phyloP scores from a whole-genome alignment of 2,329 filamentous ascomycete species.

The Tolypocladium album region DNA sequence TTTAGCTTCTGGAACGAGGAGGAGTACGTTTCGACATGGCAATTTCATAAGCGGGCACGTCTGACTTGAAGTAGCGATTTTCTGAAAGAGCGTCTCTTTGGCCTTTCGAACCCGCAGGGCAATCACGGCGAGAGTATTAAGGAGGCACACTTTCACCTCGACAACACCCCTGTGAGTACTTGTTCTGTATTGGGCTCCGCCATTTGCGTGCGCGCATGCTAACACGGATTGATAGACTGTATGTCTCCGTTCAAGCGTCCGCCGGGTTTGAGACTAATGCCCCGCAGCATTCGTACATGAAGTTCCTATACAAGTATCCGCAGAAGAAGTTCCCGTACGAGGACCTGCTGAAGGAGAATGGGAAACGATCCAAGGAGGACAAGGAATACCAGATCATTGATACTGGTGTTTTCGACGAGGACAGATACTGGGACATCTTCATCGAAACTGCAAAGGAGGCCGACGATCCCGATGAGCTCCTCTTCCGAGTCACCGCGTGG shows the following conservation, averaged over 20 bases:
- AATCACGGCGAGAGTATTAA: conserved; percentile 97
- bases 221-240: conserved; percentile 30
- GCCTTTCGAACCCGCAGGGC: conserved; percentile 89
- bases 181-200: not conserved
- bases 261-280: conserved; percentile 7
- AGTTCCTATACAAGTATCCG: conserved; percentile 95
- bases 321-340: conserved; percentile 88
- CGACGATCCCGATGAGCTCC: conserved; percentile 81
- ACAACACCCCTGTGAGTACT: conserved; percentile 66
- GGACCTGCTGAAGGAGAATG: conserved; percentile 77
- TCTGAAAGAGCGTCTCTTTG: conserved; percentile 90
- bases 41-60: not conserved
- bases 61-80: conserved; percentile 53
- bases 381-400: conserved; percentile 88
- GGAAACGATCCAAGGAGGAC: conserved; percentile 61
- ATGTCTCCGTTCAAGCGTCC: conserved; percentile 9
- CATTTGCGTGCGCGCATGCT: conserved; percentile 7
- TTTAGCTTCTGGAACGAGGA: conserved; percentile 98
- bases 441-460: conserved; percentile 93
- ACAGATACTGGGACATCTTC: conserved; percentile 93
- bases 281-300: conserved; percentile 90
- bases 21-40: conserved; percentile 46
- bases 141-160: conserved; percentile 90
- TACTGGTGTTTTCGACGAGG: conserved; percentile 77
- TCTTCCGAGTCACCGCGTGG: conserved; percentile 94